A percentile compares a stretch with the other conserved stretches of the same genome.
These are phyloP conservation scores for Mycogone perniciosa DNA, from an alignment of 2,329 filamentous ascomycete genomes.

Conservation along the genomic window DNA sequence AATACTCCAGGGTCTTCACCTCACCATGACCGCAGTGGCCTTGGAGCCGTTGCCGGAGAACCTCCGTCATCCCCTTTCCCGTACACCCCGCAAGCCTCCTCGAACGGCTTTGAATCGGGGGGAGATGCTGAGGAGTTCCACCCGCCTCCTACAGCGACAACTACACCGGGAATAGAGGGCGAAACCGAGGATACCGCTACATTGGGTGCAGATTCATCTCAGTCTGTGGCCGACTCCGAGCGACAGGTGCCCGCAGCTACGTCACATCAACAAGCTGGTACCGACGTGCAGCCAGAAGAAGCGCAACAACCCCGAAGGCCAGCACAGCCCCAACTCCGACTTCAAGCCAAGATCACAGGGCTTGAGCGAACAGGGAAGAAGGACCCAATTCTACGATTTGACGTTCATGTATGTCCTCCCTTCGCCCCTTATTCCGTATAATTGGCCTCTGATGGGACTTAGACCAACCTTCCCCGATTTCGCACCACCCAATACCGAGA, in stretches of 20 bases:
- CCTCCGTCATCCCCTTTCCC: constrained; percentile 37
- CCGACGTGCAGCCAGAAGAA: constrained; percentile 23
- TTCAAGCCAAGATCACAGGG: constrained; percentile 91
- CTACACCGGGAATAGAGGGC: constrained; percentile 38
- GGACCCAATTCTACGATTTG: constrained; percentile 89
- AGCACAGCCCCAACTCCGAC: constrained; percentile 66
- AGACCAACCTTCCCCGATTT: constrained; percentile 99
- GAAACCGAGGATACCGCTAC: constrained; percentile 31
- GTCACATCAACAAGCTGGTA: constrained; percentile 17
- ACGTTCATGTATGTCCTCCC: constrained; percentile 71
- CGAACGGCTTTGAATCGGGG: constrained; percentile 36
- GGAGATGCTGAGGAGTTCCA: constrained; percentile 35
- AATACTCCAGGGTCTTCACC: constrained; percentile 47
- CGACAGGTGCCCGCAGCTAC: constrained; percentile 21
- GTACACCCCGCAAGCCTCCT: constrained; percentile 35
- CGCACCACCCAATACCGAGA: constrained; percentile 97
- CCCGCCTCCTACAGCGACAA: constrained; percentile 42
- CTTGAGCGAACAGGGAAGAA: constrained; percentile 91
- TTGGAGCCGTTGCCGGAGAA: constrained; percentile 36
- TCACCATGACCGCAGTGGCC: constrained; percentile 38
- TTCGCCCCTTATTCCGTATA: too few relatives aligned
- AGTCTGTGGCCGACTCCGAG: constrained; percentile 16
- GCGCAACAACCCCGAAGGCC: constrained; percentile 49
- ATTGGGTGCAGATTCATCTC: constrained; percentile 11
- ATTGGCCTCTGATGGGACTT: constrained; percentile 1